Evolutionary conservation across 106 monocot genomes (phyloP), one percentile per base, ranked within the genome.

Genomic region (Vanilla planifolia): DNA sequence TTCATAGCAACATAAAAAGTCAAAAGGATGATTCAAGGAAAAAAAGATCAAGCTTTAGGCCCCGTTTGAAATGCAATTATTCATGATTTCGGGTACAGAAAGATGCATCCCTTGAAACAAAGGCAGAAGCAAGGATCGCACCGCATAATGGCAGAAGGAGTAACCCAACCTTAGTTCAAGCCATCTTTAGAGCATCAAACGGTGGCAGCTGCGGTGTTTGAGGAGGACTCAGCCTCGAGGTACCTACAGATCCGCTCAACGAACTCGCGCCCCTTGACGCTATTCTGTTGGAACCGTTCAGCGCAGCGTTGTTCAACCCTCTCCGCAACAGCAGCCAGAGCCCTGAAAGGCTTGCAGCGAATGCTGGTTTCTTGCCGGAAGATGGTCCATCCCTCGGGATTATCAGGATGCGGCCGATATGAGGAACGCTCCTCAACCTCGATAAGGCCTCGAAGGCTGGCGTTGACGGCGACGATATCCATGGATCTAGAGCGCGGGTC

Each of bases 301-400:
- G 91, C 91, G 41, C 96, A 98, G 21, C 87, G 80, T 43, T 79
- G 68, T 82, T 98, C 96, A 11, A 98, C 85, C 53, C 81, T 90
- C 70, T 78, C 96, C 1, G 91, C 96, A 9, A 98, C 68, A 7
- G 87, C 74, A 8, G 96, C 91, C 23, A 98, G 71, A 1, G 87
- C 96, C 27, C 81, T 67, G 21, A 98, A 75, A 2, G 96, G 96
- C 71, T 72, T 74, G 74, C 90, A 90, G 15, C 73, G 65, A 66
- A 98, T 91, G 48, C 87, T 87, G 2, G 96, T 98, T 75, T 98
- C 91, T 75, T 98, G 96, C 43, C 77, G 74, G 72, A 88, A 77
- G n/a, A 73, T 32, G 23, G 96, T 98, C 96, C 91, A 79, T 6
- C 65, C 59, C 0, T 75, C 73, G 19, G 91, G 87, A 19, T 68